phyloP scores from a whole-genome alignment of 441 rosid species.

The Aquilaria agallochum region DNA sequence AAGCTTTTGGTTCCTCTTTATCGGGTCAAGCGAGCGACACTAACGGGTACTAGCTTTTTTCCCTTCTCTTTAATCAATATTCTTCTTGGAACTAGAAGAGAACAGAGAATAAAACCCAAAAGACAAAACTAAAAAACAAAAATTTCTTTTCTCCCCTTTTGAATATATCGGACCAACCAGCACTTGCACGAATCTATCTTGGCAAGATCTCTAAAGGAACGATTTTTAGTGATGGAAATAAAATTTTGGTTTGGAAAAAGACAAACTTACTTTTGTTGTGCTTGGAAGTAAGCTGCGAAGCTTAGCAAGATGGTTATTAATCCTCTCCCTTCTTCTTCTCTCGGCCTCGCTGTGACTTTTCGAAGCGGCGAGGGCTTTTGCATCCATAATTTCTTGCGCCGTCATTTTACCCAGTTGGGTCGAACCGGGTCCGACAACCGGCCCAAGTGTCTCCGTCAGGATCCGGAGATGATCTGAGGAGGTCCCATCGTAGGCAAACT shows the following conservation, averaged over 20 bases:
- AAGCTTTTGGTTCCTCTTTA: slow-evolving; percentile 82
- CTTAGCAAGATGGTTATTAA: slow-evolving; percentile 92
- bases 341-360: slow-evolving; percentile 98
- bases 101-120: slow-evolving; percentile 15
- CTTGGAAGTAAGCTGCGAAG: slow-evolving; percentile 90
- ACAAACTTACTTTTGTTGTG: slow-evolving; percentile 87
- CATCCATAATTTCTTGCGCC: slow-evolving; percentile 95
- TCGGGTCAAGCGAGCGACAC: slow-evolving; percentile 57
- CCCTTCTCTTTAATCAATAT: slow-evolving; percentile 6
- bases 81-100: slow-evolving; percentile 63
- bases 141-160: slow-evolving; percentile 17
- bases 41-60: slow-evolving; percentile 37
- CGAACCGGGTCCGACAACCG: slow-evolving; percentile 56
- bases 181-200: slow-evolving; percentile 22
- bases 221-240: slow-evolving; percentile 18
- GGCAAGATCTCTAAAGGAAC: slow-evolving; percentile 14
- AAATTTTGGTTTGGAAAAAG: slow-evolving; percentile 2
- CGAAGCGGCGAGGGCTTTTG: slow-evolving; percentile 96
- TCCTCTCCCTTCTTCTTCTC: slow-evolving; percentile 90
- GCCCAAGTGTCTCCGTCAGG: slow-evolving; percentile 81
- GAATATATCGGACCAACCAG: slow-evolving; percentile 20
- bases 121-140: slow-evolving; percentile 25
- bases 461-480: slow-evolving; percentile 64
- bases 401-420: slow-evolving; percentile 85
- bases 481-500: slow-evolving; percentile 73